phyloP scores from a whole-genome alignment of 2,329 filamentous ascomycete species.

The Alternaria novae-zelandiae region DNA sequence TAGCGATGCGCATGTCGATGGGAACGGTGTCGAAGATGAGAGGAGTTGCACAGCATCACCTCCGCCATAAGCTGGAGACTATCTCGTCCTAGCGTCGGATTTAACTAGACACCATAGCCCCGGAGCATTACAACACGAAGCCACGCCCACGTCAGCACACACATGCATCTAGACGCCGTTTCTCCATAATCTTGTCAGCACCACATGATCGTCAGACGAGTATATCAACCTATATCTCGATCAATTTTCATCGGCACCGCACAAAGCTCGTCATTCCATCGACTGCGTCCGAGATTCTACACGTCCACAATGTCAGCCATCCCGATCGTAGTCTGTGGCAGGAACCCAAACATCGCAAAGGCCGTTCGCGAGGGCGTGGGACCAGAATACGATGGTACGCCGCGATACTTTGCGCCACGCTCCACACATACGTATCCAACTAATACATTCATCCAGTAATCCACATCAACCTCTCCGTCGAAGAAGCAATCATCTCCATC shows the following conservation, averaged over 20 bases:
- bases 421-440: background rate
- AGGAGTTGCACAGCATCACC: background rate
- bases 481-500: constrained; percentile 13
- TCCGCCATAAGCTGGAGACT: background rate
- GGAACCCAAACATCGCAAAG: constrained; percentile 7
- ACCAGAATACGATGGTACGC: constrained; percentile 23
- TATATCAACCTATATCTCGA: background rate
- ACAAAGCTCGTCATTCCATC: background rate
- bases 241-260: background rate
- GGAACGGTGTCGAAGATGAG: background rate
- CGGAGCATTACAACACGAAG: background rate
- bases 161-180: background rate
- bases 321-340: constrained; percentile 22
- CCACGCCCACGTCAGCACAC: background rate
- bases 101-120: background rate
- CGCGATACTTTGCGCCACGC: background rate
- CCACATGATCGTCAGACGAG: background rate
- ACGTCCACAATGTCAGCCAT: constrained; percentile 11
- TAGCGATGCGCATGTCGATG: background rate
- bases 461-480: constrained; percentile 17
- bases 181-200: background rate
- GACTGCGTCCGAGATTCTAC: background rate
- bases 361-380: constrained; percentile 9
- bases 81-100: background rate
- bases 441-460: constrained; percentile 5